Evolutionary conservation across 208 protist genomes (phyloP), one percentile per base, ranked within the genome.

Genomic region (Tritrichomonas foetus): DNA sequence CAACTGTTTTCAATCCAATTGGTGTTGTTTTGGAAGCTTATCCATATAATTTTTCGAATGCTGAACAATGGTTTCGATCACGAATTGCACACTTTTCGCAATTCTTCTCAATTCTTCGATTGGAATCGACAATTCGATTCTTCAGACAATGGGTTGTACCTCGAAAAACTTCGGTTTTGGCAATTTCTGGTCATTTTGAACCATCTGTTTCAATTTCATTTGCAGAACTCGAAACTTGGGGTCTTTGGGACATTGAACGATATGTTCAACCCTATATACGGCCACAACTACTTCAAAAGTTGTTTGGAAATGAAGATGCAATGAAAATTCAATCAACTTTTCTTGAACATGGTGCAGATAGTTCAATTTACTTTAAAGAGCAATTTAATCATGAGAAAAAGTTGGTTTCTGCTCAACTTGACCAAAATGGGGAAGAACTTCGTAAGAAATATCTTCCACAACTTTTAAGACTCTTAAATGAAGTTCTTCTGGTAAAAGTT

Each of bases 1-100:
- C 69, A 47, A 36, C 69, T 47, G 9, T 16, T 11, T 22, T 47
- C 8, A 36, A 11, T 3, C 69, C 69, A 20, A n/a, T 47, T 47
- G 69, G 69, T 8, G 14, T 9, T 36, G 36, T 78, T 47, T 11
- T 78, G 5, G 33, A 5, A 20, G 25, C 69, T 20, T 78, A 36
- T 47, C 69, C 69, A 78, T 78, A 78, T 44, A 78, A 78, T 47
- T 78, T 78, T n/a, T 36, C 13, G 3, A 78, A 78, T 78, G 69
- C 33, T 9, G 22, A 78, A 11, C 33, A 78, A 11, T 78, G 69
- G 69, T 36, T 78, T 47, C 13, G 5, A 5, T 47, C 39, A 11
- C 13, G 69, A 47, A 14, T 78, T 36, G 33, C 11, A 11, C n/a
- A 36, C 36, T 78, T 78, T 47, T 11, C 22, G 8, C 1, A n/a